Percentiles rank a stretch among this genome's conserved stretches.
Evolutionary conservation across 495 filamentous ascomycete species (phyloP).

Genomic region (Zalerion maritima): DNA sequence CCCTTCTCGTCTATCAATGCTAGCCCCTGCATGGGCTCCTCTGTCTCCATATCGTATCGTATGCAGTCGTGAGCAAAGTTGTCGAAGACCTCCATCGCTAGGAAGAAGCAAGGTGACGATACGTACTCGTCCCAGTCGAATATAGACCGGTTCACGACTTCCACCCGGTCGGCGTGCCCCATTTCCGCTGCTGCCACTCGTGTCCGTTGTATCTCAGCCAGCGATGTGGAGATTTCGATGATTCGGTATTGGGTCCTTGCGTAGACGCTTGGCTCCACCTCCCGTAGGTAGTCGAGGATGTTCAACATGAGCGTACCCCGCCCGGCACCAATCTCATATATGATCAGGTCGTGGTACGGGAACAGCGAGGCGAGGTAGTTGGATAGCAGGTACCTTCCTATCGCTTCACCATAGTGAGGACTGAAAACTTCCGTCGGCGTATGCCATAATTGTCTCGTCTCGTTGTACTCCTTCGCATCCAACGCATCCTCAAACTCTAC

Average conservation of each 20-base stretch:
- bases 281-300: constrained; percentile 90
- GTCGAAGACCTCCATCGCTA: constrained; percentile 97
- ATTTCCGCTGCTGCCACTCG: constrained; percentile 52
- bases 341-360: constrained; percentile 91
- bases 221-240: constrained; percentile 77
- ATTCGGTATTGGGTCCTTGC: constrained; percentile 85
- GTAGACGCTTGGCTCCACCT: constrained; percentile 81
- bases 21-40: constrained; percentile 64
- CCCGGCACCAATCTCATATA: constrained; percentile 97
- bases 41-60: constrained; percentile 66
- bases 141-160: constrained; percentile 87
- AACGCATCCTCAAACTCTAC: constrained; percentile 79
- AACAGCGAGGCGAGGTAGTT: constrained; percentile 92
- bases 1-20: constrained; percentile 75
- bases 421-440: constrained; percentile 95
- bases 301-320: constrained; percentile 98
- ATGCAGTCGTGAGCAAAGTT: constrained; percentile 94
- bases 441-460: constrained; percentile 89
- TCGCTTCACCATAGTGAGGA: constrained; percentile 92
- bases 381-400: constrained; percentile 81
- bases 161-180: constrained; percentile 72
- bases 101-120: constrained; percentile 85
- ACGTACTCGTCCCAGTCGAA: constrained; percentile 86
- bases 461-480: constrained; percentile 51
- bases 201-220: constrained; percentile 62